Evolutionary conservation across 768 basidiomycete genomes (phyloP), one percentile per base, ranked within the genome.

Genomic region (Lactifluus subvellereus): DNA sequence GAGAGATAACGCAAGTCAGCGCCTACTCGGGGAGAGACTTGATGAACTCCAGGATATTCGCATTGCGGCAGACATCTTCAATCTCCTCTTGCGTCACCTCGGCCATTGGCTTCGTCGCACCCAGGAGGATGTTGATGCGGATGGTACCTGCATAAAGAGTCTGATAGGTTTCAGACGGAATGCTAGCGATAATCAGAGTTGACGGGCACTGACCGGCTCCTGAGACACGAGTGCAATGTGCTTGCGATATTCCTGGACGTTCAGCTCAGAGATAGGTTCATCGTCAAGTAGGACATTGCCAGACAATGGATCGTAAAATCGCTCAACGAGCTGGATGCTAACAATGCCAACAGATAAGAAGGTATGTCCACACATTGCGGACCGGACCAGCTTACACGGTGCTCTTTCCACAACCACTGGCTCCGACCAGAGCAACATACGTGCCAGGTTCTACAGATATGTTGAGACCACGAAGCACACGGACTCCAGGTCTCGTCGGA

Each of bases 181-280:
- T 5, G 48, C 16, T 20, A 51, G 0, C 33, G 49, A 37, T 22
- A 14, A 38, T 22, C 38, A 63, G 66, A 47, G 38, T 60, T 61
- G 55, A 67, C 67, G 11, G 20, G 45, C 66, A 61, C 65, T 62
- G 13, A 64, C 48, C 18, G 89, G 89, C 62, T 91, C 89, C 72
- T 97, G 94, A 56, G 93, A 94, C n/a, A 97, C 94, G 35, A 96
- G 78, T 0, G 91, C 87, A 38, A 96, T 80, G 37, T 91, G 81
- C 71, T 90, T 87, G 61, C 94, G 83, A 77, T 94, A 97, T 51
- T 89, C 88, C 69, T 91, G 87, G 40, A 93, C 76, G 64, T 92
- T 92, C 59, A 90, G 79, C 8, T 88, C 84, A 9, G 80, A 79
- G 69, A 94, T 86, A 59, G 82, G 79, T 70, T 87, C 78, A 52